phyloP scores from a whole-genome alignment of 164 flowering plant species.

The Dillenia suffruticosa region DNA sequence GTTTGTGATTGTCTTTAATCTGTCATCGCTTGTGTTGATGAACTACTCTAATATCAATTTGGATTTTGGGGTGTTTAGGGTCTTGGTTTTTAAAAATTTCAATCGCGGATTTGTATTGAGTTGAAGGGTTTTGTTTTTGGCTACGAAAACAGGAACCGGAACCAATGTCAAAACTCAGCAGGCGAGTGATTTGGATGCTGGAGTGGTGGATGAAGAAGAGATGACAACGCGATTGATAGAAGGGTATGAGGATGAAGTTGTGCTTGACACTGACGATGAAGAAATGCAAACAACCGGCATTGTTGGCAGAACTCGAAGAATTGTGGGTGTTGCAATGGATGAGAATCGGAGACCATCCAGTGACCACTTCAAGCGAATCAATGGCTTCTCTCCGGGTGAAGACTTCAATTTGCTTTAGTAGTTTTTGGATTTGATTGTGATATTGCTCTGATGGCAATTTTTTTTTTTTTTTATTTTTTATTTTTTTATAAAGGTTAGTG shows the following conservation, averaged over 20 bases:
- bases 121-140: too few species aligned
- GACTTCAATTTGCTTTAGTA: constrained; percentile 4
- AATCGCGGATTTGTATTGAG: too few species aligned
- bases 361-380: neutral
- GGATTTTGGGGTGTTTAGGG: too few species aligned
- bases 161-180: constrained; percentile 20
- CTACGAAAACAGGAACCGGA: too few species aligned
- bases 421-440: too few species aligned
- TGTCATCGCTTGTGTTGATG: too few species aligned
- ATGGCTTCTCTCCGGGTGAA: constrained; percentile 12
- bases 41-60: too few species aligned
- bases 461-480: too few species aligned
- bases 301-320: constrained; percentile 18
- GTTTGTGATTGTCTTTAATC: too few species aligned
- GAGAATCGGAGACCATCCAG: constrained; percentile 4
- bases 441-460: too few species aligned
- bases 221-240: neutral
- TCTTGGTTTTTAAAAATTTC: too few species aligned
- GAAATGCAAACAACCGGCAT: constrained; percentile 36
- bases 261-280: constrained; percentile 33
- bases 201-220: constrained; percentile 5
- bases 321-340: neutral
- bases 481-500: too few species aligned
- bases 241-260: constrained; percentile 19
- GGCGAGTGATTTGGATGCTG: neutral